Evolutionary conservation across 192 early-diverging fungal species (phyloP).

Genomic region (Coemansia sp.): DNA sequence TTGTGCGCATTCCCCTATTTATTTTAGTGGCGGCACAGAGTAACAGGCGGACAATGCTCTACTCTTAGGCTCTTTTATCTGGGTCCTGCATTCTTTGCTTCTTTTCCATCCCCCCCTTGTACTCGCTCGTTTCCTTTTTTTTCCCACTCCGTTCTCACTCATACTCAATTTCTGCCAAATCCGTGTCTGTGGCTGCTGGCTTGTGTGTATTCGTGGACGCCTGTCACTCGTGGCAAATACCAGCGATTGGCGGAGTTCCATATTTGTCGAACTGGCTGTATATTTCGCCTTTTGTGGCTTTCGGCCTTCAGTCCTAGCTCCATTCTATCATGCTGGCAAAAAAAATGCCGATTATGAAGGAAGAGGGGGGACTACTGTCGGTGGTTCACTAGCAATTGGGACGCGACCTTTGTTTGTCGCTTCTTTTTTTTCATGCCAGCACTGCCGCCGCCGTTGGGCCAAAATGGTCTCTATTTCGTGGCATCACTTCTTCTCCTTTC

Average conservation of each 20-base stretch:
- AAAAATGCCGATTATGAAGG: conserved; percentile 4
- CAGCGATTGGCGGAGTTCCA: not conserved
- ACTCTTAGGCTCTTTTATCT: not conserved
- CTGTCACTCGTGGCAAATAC: not conserved
- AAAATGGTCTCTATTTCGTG: not conserved
- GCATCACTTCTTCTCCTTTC: not conserved
- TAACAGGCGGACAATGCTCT: not conserved
- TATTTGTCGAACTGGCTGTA: not conserved
- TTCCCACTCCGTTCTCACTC: not conserved
- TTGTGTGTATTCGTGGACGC: not conserved
- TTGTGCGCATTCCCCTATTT: not conserved
- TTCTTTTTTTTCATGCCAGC: not conserved
- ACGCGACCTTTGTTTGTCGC: conserved; percentile 1
- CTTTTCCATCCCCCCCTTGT: not conserved
- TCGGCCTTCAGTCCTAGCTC: not conserved
- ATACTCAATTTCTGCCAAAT: not conserved
- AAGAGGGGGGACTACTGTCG: not conserved
- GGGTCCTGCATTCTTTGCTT: conserved; percentile 4
- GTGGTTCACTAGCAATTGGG: not conserved
- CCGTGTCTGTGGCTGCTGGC: not conserved
- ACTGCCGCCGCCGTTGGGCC: not conserved
- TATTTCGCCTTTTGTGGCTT: conserved; percentile 4
- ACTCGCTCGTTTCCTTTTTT: not conserved
- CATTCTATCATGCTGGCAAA: not conserved
- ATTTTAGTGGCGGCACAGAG: conserved; percentile 9